Evolutionary conservation across 495 filamentous ascomycete genomes (phyloP), one percentile per base, ranked within the genome.

Genomic region (Glutinoglossum americanum): DNA sequence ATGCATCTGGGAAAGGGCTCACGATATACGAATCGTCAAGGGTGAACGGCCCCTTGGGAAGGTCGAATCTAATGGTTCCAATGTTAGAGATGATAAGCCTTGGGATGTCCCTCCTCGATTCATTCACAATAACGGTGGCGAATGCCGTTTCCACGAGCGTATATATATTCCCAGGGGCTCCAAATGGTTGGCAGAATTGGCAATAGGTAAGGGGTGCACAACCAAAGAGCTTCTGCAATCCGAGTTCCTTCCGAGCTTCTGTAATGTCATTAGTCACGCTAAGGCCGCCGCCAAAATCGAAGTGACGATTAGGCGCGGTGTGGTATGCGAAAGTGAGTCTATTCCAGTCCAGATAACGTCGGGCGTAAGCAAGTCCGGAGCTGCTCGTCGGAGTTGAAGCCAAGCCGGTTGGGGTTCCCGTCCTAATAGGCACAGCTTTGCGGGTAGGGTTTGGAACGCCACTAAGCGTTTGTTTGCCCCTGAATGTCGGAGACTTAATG

Each of bases 281-380:
- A 80, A 77, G 15, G 80, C 74, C 1, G 92, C 96, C 10, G 79
- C 76, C 64, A 96, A 97, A 0, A 80, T 82, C 1, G 71, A 64
- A 13, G 68, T 65, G 58, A 23, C 45, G 9, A 65, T 87, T 77
- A 28, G 84, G 79, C 7, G 74, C 76, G 7, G 84, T 85, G 64
- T 98, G 92, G 61, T 94, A 76, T 59, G 87, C 73, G 56, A 89
- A 82, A 5, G 89, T 92, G 60, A 76, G 81, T 4, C 95, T 74
- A 63, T 98, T 98, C 68, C 92, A 94, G 68, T 98, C 92, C 63
- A 98, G 87, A 67, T 98, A 98, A 49, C 82, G 75, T 48, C 92
- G 80, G 57, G 76, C 73, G 64, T 59, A 61, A 28, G 55, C 49
- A 15, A 61, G 51, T 3, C 54, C 54, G 1, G n/a, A 56, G 19